Evolutionary conservation across 2,329 filamentous ascomycete genomes (phyloP).

Genomic region (Hypoxylon sp.): DNA sequence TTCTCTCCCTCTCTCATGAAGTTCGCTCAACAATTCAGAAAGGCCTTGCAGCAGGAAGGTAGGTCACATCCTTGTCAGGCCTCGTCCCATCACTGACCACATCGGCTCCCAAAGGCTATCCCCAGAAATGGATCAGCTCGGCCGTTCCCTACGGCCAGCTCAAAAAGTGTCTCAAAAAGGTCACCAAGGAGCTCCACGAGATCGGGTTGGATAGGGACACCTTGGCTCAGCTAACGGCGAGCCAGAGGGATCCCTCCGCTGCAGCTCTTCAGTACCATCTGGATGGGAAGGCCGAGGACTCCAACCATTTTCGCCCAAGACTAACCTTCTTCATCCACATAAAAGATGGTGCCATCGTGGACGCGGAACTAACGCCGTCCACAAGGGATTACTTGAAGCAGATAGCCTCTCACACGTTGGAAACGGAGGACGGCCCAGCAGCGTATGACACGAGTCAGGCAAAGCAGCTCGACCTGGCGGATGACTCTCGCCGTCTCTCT

Average conservation of each 20-base stretch:
- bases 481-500: not conserved
- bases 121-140: constrained; percentile 73
- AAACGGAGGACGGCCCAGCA: not conserved
- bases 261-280: constrained; percentile 62
- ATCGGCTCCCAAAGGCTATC: constrained; percentile 63
- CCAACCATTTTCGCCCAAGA: constrained; percentile 67
- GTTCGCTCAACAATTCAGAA: constrained; percentile 81
- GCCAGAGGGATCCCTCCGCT: constrained; percentile 55
- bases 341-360: constrained; percentile 70
- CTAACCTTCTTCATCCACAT: constrained; percentile 74
- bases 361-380: constrained; percentile 71
- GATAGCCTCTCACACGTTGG: constrained; percentile 55
- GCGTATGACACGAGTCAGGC: not conserved
- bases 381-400: constrained; percentile 70
- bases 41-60: constrained; percentile 70
- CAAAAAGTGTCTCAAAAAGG: constrained; percentile 88
- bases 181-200: constrained; percentile 73
- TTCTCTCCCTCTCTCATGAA: constrained; percentile 69
- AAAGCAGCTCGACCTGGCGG: not conserved
- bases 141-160: constrained; percentile 85
- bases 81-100: not conserved
- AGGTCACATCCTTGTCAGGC: not conserved
- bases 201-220: constrained; percentile 78
- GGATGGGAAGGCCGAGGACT: constrained; percentile 55
- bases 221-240: constrained; percentile 68